A percentile compares a stretch with the other conserved stretches of the same genome.
Evolutionary conservation across 257 asterid genomes (phyloP).

Genomic region (Solanum infundibuliforme): DNA sequence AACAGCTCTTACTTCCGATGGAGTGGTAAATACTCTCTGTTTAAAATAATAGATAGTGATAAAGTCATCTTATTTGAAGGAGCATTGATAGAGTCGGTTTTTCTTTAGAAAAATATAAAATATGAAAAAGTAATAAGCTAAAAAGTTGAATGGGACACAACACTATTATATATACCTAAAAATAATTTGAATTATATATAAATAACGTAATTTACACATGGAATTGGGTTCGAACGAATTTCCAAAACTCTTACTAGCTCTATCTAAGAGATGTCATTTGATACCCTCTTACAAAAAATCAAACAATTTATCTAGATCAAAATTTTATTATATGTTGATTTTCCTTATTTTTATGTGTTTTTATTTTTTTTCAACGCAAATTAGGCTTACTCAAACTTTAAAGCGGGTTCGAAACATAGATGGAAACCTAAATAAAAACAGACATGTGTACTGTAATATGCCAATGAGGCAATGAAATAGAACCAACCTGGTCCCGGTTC

Average conservation of each 20-base stretch:
- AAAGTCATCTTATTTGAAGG: no score
- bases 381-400: neutral
- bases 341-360: no score
- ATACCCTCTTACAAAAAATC: neutral
- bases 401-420: neutral
- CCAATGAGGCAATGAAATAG: neutral
- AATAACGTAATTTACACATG: no score
- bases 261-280: neutral
- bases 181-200: no score
- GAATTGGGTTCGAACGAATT: no score
- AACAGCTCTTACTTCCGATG: rapidly evolving
- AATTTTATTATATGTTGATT: no score
- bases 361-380: neutral
- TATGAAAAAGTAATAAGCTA: no score
- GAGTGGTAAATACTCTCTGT: no score
- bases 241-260: neutral
- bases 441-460: neutral
- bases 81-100: no score
- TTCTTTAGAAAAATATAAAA: no score
- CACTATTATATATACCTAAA: no score
- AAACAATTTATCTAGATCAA: neutral
- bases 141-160: neutral
- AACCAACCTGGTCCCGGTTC: neutral
- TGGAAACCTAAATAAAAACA: neutral
- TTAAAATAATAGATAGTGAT: no score